phyloP scores from a whole-genome alignment of 306 rosid species.

The Vigna reflexopilosa region DNA sequence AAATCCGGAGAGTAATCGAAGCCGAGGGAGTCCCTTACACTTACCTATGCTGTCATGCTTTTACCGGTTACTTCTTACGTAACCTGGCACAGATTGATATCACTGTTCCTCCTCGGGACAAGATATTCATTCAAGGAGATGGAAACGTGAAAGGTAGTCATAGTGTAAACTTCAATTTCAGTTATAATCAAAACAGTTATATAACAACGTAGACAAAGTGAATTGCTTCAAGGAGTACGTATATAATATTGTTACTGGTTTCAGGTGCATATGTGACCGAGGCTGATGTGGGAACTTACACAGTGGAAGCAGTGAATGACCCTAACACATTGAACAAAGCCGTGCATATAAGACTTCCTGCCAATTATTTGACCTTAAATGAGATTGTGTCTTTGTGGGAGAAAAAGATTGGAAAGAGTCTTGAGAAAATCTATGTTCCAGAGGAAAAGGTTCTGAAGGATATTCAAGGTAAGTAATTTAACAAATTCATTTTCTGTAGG shows the following conservation, averaged over 20 bases:
- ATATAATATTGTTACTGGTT: not conserved
- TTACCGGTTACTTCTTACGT: constrained; percentile 47
- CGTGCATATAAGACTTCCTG: constrained; percentile 49
- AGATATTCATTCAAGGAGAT: constrained; percentile 53
- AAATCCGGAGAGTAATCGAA: constrained; percentile 44
- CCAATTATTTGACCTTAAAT: constrained; percentile 47
- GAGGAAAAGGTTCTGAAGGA: constrained; percentile 56
- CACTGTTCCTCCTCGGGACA: constrained; percentile 54
- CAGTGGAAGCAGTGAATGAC: constrained; percentile 52
- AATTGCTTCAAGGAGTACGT: no score
- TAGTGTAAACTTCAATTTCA: no score
- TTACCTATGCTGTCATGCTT: constrained; percentile 47
- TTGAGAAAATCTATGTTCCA: constrained; percentile 45
- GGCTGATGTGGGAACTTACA: constrained; percentile 47
- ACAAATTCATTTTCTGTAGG: no score
- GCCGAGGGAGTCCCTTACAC: constrained; percentile 56
- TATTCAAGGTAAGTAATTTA: constrained; percentile 37
- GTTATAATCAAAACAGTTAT: no score
- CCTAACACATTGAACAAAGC: constrained; percentile 58
- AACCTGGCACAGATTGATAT: constrained; percentile 41
- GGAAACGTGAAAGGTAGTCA: constrained; percentile 55
- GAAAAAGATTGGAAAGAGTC: constrained; percentile 52
- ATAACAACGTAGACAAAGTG: no score
- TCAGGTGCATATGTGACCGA: constrained; percentile 50
- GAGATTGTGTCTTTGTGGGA: constrained; percentile 56